These are phyloP conservation scores for Aspergillus cavernicola DNA, from an alignment of 495 filamentous ascomycete genomes.

Conservation along the genomic window DNA sequence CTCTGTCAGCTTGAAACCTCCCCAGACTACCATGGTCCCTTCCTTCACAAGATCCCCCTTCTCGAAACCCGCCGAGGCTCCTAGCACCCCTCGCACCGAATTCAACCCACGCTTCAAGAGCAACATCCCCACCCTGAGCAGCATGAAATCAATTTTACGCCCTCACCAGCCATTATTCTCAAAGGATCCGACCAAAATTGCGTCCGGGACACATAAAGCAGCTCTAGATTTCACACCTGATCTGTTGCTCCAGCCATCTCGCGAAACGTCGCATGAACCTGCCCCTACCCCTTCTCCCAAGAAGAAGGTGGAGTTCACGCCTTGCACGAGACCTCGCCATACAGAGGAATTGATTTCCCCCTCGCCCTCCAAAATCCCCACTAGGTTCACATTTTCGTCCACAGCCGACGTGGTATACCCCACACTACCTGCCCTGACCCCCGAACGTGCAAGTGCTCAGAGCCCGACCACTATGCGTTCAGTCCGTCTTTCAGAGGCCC, in stretches of 20 bases:
- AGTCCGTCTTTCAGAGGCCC: constrained; percentile 30
- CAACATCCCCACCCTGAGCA: constrained; percentile 36
- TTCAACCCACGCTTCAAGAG: constrained; percentile 46
- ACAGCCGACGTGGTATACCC: constrained; percentile 42
- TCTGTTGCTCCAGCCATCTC: constrained; percentile 37
- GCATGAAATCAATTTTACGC: constrained; percentile 61
- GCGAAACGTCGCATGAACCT: constrained; percentile 21
- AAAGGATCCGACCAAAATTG: constrained; percentile 55
- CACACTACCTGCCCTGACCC: constrained; percentile 37
- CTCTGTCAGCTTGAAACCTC: constrained; percentile 52
- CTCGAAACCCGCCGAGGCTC: constrained; percentile 38
- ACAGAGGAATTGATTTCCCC: constrained; percentile 38
- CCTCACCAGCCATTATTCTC: constrained; percentile 58
- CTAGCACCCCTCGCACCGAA: constrained; percentile 44
- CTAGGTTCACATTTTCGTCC: constrained; percentile 19
- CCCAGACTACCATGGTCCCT: constrained; percentile 53
- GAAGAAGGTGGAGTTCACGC: constrained; percentile 61
- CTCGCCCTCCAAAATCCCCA: constrained; percentile 42
- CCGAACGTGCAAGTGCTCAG: constrained; percentile 24
- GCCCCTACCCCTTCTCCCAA: constrained; percentile 44
- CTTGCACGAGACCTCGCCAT: constrained; percentile 44
- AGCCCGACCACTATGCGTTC: constrained; percentile 30
- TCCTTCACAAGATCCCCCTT: constrained; percentile 47
- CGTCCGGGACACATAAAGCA: constrained; percentile 56
- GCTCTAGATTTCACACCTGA: constrained; percentile 45